Evolutionary conservation across 2,329 filamentous ascomycete species (phyloP).

Genomic region (Zasmidium cellare): DNA sequence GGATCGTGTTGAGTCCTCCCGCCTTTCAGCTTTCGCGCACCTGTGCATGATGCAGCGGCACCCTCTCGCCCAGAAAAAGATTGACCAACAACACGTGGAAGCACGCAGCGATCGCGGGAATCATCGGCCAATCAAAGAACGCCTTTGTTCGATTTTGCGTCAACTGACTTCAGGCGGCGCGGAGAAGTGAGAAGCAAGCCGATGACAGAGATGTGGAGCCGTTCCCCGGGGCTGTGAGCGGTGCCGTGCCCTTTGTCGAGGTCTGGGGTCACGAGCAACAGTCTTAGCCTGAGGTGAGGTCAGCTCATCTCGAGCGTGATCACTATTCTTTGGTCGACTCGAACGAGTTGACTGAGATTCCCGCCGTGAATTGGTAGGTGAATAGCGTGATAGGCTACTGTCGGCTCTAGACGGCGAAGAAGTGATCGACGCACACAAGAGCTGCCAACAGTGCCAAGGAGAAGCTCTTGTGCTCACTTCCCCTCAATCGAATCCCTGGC

Average conservation of each 20-base stretch:
- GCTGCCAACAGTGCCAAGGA: too few species aligned
- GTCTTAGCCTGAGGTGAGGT: too few species aligned
- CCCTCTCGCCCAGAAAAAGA: neutral
- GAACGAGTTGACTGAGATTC: too few species aligned
- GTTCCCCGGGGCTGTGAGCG: neutral
- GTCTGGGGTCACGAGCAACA: neutral
- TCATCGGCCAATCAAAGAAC: neutral
- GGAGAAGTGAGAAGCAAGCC: neutral
- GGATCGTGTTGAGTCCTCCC: neutral
- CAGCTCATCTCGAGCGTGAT: too few species aligned
- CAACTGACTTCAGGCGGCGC: neutral
- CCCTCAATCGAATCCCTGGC: too few species aligned
- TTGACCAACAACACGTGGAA: neutral
- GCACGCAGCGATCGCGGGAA: neutral
- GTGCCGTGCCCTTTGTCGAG: neutral
- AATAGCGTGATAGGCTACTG: too few species aligned
- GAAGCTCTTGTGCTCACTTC: too few species aligned
- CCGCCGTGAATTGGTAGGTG: too few species aligned
- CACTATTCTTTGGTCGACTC: too few species aligned
- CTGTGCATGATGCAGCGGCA: neutral
- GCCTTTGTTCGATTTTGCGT: neutral
- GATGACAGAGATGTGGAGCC: neutral
- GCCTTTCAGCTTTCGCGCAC: neutral
- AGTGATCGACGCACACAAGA: too few species aligned
- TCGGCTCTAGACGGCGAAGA: too few species aligned